Evolutionary conservation across 129 eudicot genomes (phyloP).

Genomic region (Scalesia atractyloides): DNA sequence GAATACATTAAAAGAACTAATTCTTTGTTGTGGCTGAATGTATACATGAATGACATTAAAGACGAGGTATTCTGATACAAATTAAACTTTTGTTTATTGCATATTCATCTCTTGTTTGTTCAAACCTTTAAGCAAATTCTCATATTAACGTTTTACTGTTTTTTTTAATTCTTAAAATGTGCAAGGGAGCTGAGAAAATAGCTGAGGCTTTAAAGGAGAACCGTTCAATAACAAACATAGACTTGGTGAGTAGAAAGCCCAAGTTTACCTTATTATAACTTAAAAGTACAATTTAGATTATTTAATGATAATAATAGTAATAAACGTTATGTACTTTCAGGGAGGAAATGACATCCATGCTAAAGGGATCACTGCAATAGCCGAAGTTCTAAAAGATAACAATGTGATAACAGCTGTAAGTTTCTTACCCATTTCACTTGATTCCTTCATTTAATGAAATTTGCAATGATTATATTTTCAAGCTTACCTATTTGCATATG

Average conservation of each 20-base stretch:
- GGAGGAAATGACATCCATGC: conserved; percentile 94
- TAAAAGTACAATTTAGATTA: background rate
- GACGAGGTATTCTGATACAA: conserved; percentile 68
- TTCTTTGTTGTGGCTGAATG: conserved; percentile 63
- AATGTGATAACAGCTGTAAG: conserved; percentile 71
- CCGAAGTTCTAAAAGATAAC: conserved; percentile 86
- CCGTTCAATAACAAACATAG: conserved; percentile 68
- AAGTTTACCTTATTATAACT: conserved; percentile 2
- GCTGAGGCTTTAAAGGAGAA: conserved; percentile 91
- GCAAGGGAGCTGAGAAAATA: conserved; percentile 81
- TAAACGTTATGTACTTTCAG: conserved; percentile 40
- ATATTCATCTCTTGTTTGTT: conserved; percentile 3
- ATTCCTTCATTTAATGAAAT: conserved; percentile 6
- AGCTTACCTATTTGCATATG: conserved; percentile 7
- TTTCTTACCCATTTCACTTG: conserved; percentile 17
- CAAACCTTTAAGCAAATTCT: background rate
- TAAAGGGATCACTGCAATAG: conserved; percentile 64
- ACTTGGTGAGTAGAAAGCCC: conserved; percentile 55
- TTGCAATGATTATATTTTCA: background rate
- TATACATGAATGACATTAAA: conserved; percentile 89
- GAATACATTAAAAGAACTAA: conserved; percentile 80
- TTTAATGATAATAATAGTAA: background rate
- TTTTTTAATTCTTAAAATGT: conserved; percentile 26
- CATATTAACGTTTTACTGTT: conserved; percentile 15
- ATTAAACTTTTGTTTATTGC: background rate